Evolutionary conservation across 352 stramenopile species (phyloP).

Genomic region (Pythium pyrilobum): DNA sequence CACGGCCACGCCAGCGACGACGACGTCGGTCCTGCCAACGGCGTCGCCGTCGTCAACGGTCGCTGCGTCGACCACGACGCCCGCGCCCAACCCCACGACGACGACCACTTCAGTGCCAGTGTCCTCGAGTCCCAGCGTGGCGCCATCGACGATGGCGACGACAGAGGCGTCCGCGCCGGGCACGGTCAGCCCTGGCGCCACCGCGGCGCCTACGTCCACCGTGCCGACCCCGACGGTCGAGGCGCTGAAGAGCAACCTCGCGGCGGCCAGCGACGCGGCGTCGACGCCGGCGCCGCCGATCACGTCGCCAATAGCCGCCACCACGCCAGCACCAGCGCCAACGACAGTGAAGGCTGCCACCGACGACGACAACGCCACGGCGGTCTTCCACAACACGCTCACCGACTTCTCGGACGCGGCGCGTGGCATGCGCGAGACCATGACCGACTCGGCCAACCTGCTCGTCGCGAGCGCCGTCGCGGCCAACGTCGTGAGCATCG

Average conservation of each 20-base stretch:
- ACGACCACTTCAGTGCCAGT: neutral
- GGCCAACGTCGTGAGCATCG: slow-evolving; percentile 42
- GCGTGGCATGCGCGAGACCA: slow-evolving; percentile 21
- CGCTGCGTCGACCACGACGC: neutral
- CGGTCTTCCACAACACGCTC: slow-evolving; percentile 12
- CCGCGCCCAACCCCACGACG: neutral
- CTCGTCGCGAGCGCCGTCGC: slow-evolving; percentile 46
- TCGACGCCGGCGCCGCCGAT: neutral
- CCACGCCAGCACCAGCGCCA: neutral
- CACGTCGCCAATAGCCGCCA: neutral
- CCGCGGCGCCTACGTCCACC: neutral
- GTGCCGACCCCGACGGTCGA: neutral
- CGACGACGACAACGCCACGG: slow-evolving; percentile 2
- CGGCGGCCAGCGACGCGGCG: too few relatives aligned
- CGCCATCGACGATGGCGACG: neutral
- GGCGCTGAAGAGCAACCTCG: neutral
- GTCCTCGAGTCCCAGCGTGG: neutral
- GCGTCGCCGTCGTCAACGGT: neutral
- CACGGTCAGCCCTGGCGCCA: neutral
- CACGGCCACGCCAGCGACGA: neutral
- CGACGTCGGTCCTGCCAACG: neutral
- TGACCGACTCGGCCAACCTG: slow-evolving; percentile 41
- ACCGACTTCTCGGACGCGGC: slow-evolving; percentile 14
- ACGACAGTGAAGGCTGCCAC: neutral
- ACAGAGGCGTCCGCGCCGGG: neutral